Evolutionary conservation across 768 basidiomycete genomes (phyloP), one percentile per base, ranked within the genome.

Genomic region (Hydnum rufescens): DNA sequence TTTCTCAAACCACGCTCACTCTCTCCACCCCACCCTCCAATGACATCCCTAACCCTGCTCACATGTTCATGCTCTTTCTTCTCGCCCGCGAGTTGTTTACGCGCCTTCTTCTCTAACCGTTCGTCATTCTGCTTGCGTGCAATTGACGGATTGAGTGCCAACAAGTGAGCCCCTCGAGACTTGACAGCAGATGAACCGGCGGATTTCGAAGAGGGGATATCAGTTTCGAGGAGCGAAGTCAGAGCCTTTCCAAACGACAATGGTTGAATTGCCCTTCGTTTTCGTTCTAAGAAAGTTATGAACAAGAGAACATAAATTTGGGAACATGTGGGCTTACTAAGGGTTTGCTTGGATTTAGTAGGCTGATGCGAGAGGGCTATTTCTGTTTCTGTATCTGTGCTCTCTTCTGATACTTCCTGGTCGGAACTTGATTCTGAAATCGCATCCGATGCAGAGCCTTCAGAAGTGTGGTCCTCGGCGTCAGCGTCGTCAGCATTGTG

Each of bases 111-210:
- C 62, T 89, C 82, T 39, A 82, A n/a, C n/a, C n/a, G n/a, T n/a
- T n/a, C n/a, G n/a, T n/a, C n/a, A n/a, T n/a, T n/a, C n/a, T n/a
- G n/a, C n/a, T n/a, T n/a, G n/a, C n/a, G n/a, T n/a, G n/a, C 64
- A 62, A 80, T 88, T 62, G 82, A 77, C 57, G 85, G 80, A 57
- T 81, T 82, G 43, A 71, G 74, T 66, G 75, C 77, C 58, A 74
- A 66, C 51, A 74, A 71, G 46, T 80, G 68, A 2, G 82, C 81
- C 6, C 13, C 13, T 13, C 36, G 13, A 13, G 36, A 22, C 22
- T 39, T 39, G 84, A 82, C 62, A 81, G 86, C 54, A 89, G 74
- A 4, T 84, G 84, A 31, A 89, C 70, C 0, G 85, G 86, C 42
- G 77, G 64, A 13, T 39, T 39, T 39, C 5, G 72, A 63, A 5